Evolutionary conservation across 305 asterid species (phyloP), one percentile per base, ranked within the genome.

Genomic region (Euphrasia arctica): DNA sequence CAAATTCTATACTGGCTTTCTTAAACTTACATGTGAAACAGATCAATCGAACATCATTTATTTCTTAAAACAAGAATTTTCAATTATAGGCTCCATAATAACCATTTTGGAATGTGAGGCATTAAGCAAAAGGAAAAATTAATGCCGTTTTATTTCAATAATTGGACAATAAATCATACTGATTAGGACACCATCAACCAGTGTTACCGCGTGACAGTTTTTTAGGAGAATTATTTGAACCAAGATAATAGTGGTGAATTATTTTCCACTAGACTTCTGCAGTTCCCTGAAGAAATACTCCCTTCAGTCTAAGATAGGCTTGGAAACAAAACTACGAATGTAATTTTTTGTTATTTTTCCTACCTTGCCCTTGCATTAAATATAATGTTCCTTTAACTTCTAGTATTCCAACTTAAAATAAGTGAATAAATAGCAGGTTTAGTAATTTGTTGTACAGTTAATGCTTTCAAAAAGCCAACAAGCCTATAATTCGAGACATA

Each of bases 21-120:
- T 31, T 32, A 31, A 47, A 60, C 42, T 54, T 68, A 43, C 58
- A 39, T 47, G 50, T 43, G 14, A 11, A 60, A 34, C 60, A 22
- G 34, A 51, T 58, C 32, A 13, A 50, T 63, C 64, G n/a, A 64
- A 52, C 51, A 6, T 51, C 34, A 58, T 22, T 54, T 63, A 60
- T 28, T 32, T 48, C 56, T 34, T 51, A 60, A 50, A 60, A 63
- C 47, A 58, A 67, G 28, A 42, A 22, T 9, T n/a, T 60, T 29
- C 9, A 36, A 18, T 32, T 54, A 62, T 54, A 57, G 39, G 34
- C 49, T 65, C 60, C 54, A 58, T 18, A 34, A 31, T 22, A 22
- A 27, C 42, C 56, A 58, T 18, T 45, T 57, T 47, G 54, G 48
- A 49, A 27, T 31, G 60, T 14, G 39, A 63, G 51, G 14, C 42